Evolutionary conservation across 352 stramenopile genomes (phyloP), one percentile per base, ranked within the genome.

Genomic region (Lagenidium giganteum): DNA sequence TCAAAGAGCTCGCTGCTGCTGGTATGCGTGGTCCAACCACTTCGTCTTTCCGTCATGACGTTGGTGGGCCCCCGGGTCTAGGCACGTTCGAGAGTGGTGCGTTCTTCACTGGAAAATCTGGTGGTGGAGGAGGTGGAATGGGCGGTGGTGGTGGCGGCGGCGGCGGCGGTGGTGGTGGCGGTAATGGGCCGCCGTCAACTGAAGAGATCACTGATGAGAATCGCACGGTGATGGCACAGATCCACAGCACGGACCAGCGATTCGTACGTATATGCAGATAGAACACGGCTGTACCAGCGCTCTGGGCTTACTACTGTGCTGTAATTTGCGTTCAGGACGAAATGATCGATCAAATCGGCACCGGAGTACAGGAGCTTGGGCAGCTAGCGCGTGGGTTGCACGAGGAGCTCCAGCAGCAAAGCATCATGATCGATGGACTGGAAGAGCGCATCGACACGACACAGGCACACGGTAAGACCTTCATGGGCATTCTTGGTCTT

Each of bases 341-440:
- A 57, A 87, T 91, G 36, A 89, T 91, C 34, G 78, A 93, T 16
- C 81, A 93, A 52, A 90, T 93, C 47, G 78, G 81, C 16, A 74
- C 66, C 8, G 78, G 78, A 8, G 81, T 93, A 16, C 72, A 89
- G 45, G 72, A 81, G 24, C 66, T 93, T n/a, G 76, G 76, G 8
- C 70, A 84, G 43, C 61, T 91, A 9, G 81, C 78, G 8, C 73
- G 78, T 18, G 82, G 82, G 27, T 46, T 93, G 17, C 88, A 91
- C 42, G 76, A 93, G 34, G 81, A 93, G 55, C 58, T 93, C 22
- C 73, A 88, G 48, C 78, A 93, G 46, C 81, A 93, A 39, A 83
- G 73, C 41, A 86, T 93, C 45, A 93, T 93, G 81, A 87, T 91
- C 42, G 78, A 91, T 42, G 81, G 78, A 2, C 63, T 93, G 21